Percentiles rank a stretch among this genome's conserved stretches.
phyloP scores from a whole-genome alignment of 176 grass and related monocot species.

The Panicum miliaceum region DNA sequence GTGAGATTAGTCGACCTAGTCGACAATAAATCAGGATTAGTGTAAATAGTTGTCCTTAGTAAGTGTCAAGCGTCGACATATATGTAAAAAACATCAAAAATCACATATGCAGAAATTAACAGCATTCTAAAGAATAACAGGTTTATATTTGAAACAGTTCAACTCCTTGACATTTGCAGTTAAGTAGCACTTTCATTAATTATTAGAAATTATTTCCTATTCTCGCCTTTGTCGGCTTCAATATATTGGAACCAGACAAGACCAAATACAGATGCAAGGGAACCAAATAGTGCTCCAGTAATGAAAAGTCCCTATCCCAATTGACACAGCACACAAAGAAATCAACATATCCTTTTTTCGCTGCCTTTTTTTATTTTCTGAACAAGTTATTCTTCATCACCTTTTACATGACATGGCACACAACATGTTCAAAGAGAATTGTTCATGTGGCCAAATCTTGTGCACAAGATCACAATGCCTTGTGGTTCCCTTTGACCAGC shows the following conservation, averaged over 20 bases:
- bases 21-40: not conserved
- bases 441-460: conserved; percentile 39
- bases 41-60: not conserved
- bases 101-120: not conserved
- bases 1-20: not conserved
- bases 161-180: not conserved
- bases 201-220: not conserved
- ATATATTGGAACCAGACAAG: not conserved
- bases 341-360: not conserved
- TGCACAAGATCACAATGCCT: conserved; percentile 39
- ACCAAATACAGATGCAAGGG: not conserved
- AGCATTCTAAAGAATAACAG: not conserved
- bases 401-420: conserved; percentile 19
- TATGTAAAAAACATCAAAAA: not conserved
- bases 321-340: conserved; percentile 16
- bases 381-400: not conserved
- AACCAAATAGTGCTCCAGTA: conserved; percentile 1
- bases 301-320: not conserved
- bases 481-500: conserved; percentile 38
- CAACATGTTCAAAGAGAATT: conserved; percentile 28
- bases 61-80: not conserved
- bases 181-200: not conserved
- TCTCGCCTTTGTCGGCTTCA: not conserved
- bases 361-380: not conserved
- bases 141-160: not conserved